Percentiles rank a stretch among this genome's conserved stretches.
phyloP scores from a whole-genome alignment of 2,329 filamentous ascomycete genomes.

The Aspergillus sp. region DNA sequence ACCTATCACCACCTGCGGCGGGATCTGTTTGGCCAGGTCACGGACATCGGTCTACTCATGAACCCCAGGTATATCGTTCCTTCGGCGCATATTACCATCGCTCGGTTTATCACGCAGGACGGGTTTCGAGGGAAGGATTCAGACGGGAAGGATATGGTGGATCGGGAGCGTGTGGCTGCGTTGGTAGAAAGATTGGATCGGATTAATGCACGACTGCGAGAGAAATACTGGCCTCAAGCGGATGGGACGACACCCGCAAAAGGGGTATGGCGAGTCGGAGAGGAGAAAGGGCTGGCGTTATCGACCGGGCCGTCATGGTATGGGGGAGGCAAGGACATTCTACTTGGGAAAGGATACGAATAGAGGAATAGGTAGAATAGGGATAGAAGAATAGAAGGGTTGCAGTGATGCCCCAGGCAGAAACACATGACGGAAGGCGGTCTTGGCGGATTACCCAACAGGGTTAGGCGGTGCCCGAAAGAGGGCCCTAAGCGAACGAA shows the following conservation, averaged over 20 bases:
- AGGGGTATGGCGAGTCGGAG: conserved; percentile 83
- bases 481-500: conserved; percentile 45
- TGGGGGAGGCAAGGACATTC: conserved; percentile 72
- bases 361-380: no score
- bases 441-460: conserved; percentile 23
- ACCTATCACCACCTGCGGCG: conserved; percentile 88
- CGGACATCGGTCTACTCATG: conserved; percentile 64
- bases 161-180: conserved; percentile 56
- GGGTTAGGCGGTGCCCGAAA: conserved; percentile 29
- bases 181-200: conserved; percentile 71
- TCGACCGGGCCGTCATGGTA: conserved; percentile 82
- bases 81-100: conserved; percentile 85
- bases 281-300: conserved; percentile 76
- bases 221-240: conserved; percentile 65
- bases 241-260: conserved; percentile 42
- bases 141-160: conserved; percentile 32
- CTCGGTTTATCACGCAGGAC: conserved; percentile 68
- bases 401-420: conserved; percentile 21
- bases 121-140: conserved; percentile 49
- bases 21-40: conserved; percentile 67
- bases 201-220: conserved; percentile 73
- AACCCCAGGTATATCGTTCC: conserved; percentile 83
- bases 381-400: no score
- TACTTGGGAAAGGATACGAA: conserved; percentile 51
- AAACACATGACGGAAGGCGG: not conserved